A percentile compares a stretch with the other conserved stretches of the same genome.
These are phyloP conservation scores for Nicotiana knightiana DNA, from an alignment of 257 asterid species.

Conservation along the genomic window DNA sequence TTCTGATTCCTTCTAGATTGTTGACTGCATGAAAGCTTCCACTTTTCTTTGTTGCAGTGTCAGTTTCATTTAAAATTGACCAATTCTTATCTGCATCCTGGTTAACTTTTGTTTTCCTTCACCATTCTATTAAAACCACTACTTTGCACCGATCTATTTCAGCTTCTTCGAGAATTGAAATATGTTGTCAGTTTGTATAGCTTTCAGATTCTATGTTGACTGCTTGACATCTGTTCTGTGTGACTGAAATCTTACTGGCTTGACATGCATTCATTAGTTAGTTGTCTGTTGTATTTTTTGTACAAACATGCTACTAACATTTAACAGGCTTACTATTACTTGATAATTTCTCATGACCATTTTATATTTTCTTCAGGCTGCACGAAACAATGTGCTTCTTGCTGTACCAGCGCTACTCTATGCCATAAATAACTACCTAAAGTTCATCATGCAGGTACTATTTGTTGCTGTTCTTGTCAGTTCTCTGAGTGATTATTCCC, in stretches of 20 bases:
- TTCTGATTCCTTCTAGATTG: neutral
- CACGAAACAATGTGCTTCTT: slow-evolving; percentile 70
- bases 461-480: neutral
- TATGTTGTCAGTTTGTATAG: neutral
- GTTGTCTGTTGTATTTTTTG: slow-evolving; percentile 3
- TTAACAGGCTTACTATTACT: neutral
- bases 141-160: neutral
- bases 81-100: neutral
- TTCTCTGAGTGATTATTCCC: neutral
- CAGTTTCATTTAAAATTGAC: neutral
- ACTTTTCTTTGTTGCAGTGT: neutral
- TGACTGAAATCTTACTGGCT: neutral
- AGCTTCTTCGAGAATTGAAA: neutral
- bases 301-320: neutral
- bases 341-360: slow-evolving; percentile 1
- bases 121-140: neutral
- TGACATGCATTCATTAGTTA: neutral
- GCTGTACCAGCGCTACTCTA: slow-evolving; percentile 93
- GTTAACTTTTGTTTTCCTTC: neutral
- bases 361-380: slow-evolving; percentile 59
- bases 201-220: neutral
- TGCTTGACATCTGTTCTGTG: neutral
- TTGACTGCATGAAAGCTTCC: neutral
- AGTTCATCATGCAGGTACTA: slow-evolving; percentile 89
- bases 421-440: slow-evolving; percentile 89